Evolutionary conservation across 177 flowering plant genomes (phyloP).

Genomic region (Vitis hybrid): DNA sequence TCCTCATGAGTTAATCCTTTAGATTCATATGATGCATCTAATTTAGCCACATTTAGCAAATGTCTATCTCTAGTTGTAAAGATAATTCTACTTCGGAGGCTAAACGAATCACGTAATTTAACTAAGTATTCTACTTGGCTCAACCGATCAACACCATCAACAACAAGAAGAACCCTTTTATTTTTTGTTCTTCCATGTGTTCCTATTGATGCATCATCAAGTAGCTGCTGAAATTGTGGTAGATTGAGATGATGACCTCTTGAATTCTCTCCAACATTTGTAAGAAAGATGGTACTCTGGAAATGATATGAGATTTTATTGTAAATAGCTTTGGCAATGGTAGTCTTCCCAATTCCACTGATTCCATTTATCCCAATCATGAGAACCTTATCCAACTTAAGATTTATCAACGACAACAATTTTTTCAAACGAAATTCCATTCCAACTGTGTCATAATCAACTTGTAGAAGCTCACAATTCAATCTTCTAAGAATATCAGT

Average conservation of each 20-base stretch:
- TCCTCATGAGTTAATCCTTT: too few relatives aligned
- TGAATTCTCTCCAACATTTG: too few relatives aligned
- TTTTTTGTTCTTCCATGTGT: too few relatives aligned
- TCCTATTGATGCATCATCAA: neutral
- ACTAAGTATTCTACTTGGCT: slow-evolving; percentile 2
- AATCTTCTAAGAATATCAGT: neutral
- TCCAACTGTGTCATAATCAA: neutral
- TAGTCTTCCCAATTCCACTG: neutral
- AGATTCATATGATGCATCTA: neutral
- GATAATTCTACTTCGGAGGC: slow-evolving; percentile 13
- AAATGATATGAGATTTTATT: neutral
- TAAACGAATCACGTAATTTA: slow-evolving; percentile 2
- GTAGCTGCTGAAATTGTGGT: neutral
- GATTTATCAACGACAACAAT: neutral
- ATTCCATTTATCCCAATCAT: neutral
- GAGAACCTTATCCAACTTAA: too few relatives aligned
- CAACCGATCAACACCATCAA: slow-evolving; percentile 10
- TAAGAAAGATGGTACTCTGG: neutral
- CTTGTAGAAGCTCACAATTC: neutral
- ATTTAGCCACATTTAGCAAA: neutral
- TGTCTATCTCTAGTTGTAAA: slow-evolving; percentile 14
- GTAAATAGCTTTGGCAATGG: neutral
- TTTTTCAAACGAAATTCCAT: neutral
- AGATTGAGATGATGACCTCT: neutral
- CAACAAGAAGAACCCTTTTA: slow-evolving; percentile 13